A percentile compares a stretch with the other conserved stretches of the same genome.
These are phyloP conservation scores for Thalassiosira livingstoniorum DNA, from an alignment of 352 stramenopile species.

Conservation along the genomic window DNA sequence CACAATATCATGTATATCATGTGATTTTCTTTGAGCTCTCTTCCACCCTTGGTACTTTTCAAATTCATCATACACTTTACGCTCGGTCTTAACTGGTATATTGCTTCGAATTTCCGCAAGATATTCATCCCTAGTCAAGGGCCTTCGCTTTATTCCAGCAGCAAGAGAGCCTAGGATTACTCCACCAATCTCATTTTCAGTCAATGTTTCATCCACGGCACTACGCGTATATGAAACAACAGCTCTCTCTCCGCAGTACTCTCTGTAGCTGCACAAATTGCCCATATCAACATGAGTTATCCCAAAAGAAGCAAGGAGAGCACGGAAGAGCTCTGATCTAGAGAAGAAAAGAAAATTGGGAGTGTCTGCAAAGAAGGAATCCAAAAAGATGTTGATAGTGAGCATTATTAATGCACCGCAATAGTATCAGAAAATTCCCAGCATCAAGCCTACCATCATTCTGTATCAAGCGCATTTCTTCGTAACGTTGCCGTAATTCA, in stretches of 20 bases:
- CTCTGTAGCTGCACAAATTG: conserved; percentile 45
- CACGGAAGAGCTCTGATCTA: conserved; percentile 30
- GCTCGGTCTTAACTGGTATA: conserved; percentile 45
- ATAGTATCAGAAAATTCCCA: no score
- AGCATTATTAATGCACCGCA: no score
- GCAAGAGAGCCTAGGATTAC: conserved; percentile 45
- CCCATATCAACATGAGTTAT: conserved; percentile 43
- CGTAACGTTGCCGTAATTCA: conserved; percentile 39
- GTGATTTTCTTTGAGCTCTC: not conserved
- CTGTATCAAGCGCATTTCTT: conserved; percentile 38
- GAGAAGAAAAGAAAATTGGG: conserved; percentile 53
- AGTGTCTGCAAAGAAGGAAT: conserved; percentile 18
- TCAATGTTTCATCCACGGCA: conserved; percentile 43
- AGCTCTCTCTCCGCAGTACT: conserved; percentile 41
- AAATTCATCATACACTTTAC: conserved; percentile 44
- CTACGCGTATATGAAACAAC: conserved; percentile 14
- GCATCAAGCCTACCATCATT: conserved; percentile 38
- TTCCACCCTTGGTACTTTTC: conserved; percentile 52
- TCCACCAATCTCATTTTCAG: conserved; percentile 59
- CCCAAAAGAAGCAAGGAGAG: conserved; percentile 16
- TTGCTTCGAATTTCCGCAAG: conserved; percentile 51
- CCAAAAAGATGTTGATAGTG: conserved; percentile 1
- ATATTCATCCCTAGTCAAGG: conserved; percentile 49
- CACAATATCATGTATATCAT: conserved; percentile 51
- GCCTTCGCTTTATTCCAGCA: conserved; percentile 24